These are phyloP conservation scores for Catharanthus roseus DNA, from an alignment of 257 asterid species.

Conservation along the genomic window DNA sequence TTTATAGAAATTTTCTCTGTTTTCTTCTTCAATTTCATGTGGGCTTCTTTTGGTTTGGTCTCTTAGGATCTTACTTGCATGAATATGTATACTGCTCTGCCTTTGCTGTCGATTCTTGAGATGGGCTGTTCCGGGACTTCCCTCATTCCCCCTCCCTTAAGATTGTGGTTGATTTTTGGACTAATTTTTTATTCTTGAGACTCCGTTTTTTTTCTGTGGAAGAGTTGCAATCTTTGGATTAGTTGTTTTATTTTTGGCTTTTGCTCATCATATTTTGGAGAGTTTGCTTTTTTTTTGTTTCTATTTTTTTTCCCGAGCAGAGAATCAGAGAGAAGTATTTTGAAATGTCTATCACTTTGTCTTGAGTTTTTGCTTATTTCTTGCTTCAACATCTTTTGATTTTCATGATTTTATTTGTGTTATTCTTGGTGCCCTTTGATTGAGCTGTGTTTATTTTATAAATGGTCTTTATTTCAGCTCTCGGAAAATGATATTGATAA, in stretches of 20 bases:
- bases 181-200: too few species aligned
- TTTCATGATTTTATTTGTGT: neutral
- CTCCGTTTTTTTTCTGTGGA: neutral
- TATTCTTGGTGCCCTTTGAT: neutral
- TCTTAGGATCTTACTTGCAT: neutral
- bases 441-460: neutral
- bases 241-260: too few species aligned
- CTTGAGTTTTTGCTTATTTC: neutral
- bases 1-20: neutral
- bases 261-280: too few species aligned
- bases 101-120: neutral
- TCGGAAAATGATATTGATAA: neutral
- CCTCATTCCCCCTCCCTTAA: neutral
- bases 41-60: neutral
- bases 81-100: neutral
- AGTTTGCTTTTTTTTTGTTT: neutral
- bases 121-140: neutral
- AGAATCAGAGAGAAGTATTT: neutral
- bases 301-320: neutral
- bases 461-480: neutral
- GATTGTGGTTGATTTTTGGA: neutral
- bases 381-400: neutral
- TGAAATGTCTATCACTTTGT: neutral
- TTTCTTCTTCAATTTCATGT: neutral
- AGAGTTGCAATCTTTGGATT: neutral